Percentiles rank a stretch among this genome's conserved stretches.
Evolutionary conservation across 176 grass and related monocot genomes (phyloP).

Genomic region (Oryza punctata): DNA sequence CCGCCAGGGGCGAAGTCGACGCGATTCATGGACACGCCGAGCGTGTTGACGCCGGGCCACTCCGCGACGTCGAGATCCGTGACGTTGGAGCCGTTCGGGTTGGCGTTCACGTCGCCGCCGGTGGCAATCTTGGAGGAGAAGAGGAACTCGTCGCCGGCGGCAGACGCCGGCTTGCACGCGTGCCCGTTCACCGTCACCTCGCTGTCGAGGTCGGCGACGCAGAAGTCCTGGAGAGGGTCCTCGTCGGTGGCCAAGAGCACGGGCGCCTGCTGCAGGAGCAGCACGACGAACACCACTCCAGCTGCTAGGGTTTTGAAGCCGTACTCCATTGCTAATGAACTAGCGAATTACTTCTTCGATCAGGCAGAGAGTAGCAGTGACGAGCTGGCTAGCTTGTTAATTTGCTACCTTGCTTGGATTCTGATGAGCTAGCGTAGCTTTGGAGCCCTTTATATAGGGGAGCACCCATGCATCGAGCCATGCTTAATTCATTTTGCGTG

Average conservation of each 20-base stretch:
- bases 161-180: constrained; percentile 34
- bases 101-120: constrained; percentile 38
- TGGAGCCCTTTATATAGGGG: no score
- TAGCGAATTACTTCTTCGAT: not conserved
- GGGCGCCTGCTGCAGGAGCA: constrained; percentile 29
- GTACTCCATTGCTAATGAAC: not conserved
- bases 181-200: constrained; percentile 35
- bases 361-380: no score
- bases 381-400: no score
- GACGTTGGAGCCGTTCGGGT: constrained; percentile 51
- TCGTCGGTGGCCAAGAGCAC: constrained; percentile 24
- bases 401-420: no score
- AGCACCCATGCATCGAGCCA: no score
- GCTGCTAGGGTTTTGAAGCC: not conserved
- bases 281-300: not conserved
- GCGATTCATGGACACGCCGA: constrained; percentile 77
- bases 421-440: no score
- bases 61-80: constrained; percentile 39
- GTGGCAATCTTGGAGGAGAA: constrained; percentile 28
- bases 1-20: constrained; percentile 62
- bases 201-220: constrained; percentile 47
- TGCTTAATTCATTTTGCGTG: no score
- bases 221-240: constrained; percentile 71
- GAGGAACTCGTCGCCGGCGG: constrained; percentile 44
- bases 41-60: constrained; percentile 68